Evolutionary conservation across 2,329 filamentous ascomycete genomes (phyloP), one percentile per base, ranked within the genome.

Genomic region (Teratosphaeriaceae sp.): DNA sequence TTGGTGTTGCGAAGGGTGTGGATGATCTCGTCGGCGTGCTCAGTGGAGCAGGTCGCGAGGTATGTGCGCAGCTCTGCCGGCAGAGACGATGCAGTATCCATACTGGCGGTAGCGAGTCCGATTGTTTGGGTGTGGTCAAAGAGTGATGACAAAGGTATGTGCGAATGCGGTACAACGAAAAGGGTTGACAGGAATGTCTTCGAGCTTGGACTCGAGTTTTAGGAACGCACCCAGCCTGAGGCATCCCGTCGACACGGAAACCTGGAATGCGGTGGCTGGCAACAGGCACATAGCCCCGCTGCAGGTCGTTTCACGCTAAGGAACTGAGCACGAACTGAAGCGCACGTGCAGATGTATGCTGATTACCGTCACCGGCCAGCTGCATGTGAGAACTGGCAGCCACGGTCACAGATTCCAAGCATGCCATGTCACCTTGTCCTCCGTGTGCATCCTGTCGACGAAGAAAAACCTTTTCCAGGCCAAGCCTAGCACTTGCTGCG

Each of bases 101-200:
- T 54, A 31, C 42, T 41, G 40, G 40, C 30, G 51, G 42, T 47
- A 50, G 48, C 45, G 50, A 42, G 43, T 51, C 49, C 45, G 47
- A 48, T 53, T 47, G 50, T 47, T 53, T 53, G 52, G 45, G 44
- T 40, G 43, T 49, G 47, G 47, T 50, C 44, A 51, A 51, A 51
- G 46, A 40, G 42, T 40, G 40, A 46, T 48, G 50, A 55, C 49
- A 52, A 57, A 59, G 46, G 48, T 42, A 50, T 53, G 51, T 50
- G 50, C 52, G 48, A 51, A 52, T 43, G 51, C 46, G 48, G 52
- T 50, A 47, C 39, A 31, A 45, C 33, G 30, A 46, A 35, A n/a
- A n/a, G n/a, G n/a, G 37, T 37, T 38, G 49, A 44, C 40, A 47
- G 49, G 45, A 42, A 46, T 50, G 48, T 45, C 44, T 43, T 40